Evolutionary conservation across 495 filamentous ascomycete species (phyloP), one percentile per base, ranked within the genome.

Genomic region (Articulospora tetracladia): DNA sequence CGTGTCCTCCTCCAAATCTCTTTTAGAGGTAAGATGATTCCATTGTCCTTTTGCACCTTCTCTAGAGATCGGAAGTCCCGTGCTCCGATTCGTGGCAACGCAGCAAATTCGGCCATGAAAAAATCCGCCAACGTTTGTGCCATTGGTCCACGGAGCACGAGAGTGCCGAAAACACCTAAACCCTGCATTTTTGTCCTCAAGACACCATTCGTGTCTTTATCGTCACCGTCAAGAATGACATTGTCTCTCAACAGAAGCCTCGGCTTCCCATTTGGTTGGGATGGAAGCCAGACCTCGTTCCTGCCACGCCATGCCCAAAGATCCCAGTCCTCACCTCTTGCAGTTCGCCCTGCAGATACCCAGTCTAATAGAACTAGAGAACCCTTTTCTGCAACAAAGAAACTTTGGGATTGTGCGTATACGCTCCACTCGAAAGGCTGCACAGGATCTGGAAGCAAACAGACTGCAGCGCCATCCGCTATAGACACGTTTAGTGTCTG

Each of bases 371-470:
- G 76, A 67, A 92, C 93, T 19, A 98, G 74, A 61, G 82, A 84
- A 12, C 79, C 79, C 3, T 67, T 73, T 1, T 76, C 67, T 25
- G 85, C 81, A 10, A 97, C 64, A 11, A 79, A 78, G 68, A 96
- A 94, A 26, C 82, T 79, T 67, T 98, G 94, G 11, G 74, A 74
- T 71, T 97, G 93, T 59, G 87, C 85, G 69, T 96, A 97, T 25
- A 86, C 79, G 63, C 89, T 93, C 52, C 77, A 79, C 39, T 79
- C 83, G 70, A 93, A 96, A 8, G 94, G 94, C 64, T 96, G 95
- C 2, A 94, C 85, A 1, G 94, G 93, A 69, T 98, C 94, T 0
- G 95, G 95, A n/a, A 97, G 82, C 23, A 96, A 87, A 69, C 90
- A 91, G n/a, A 97, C 75, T 2, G 86, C 87, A 2, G 88, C 84